Evolutionary conservation across 2,329 filamentous ascomycete genomes (phyloP).

Genomic region (Xylariaceae sp.): DNA sequence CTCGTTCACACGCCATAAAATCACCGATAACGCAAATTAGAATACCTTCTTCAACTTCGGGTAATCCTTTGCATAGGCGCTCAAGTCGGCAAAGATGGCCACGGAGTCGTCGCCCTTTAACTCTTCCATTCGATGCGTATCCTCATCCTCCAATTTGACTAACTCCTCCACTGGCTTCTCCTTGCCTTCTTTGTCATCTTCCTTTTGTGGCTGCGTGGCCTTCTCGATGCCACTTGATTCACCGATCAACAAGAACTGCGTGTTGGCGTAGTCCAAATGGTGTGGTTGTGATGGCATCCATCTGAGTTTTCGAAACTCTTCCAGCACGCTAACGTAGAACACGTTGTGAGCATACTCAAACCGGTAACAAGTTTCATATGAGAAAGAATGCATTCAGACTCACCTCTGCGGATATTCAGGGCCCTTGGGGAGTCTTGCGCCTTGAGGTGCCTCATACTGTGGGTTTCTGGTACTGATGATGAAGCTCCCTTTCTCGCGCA

Average conservation of each 20-base stretch:
- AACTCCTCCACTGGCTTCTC: constrained; percentile 65
- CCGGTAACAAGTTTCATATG: neutral
- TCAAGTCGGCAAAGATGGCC: constrained; percentile 45
- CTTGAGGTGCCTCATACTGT: constrained; percentile 58
- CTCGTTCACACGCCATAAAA: neutral
- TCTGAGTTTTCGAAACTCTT: constrained; percentile 66
- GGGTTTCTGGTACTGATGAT: constrained; percentile 79
- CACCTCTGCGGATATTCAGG: constrained; percentile 68
- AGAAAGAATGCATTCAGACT: constrained; percentile 27
- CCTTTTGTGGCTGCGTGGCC: constrained; percentile 49
- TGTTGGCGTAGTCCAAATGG: constrained; percentile 67
- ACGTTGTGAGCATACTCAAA: constrained; percentile 1
- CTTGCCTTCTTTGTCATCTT: constrained; percentile 55
- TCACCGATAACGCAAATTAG: constrained; percentile 10
- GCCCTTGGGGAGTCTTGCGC: constrained; percentile 55
- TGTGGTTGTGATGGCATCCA: constrained; percentile 72
- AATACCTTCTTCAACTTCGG: constrained; percentile 58
- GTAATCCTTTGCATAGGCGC: constrained; percentile 53
- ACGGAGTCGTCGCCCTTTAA: constrained; percentile 43
- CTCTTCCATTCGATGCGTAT: constrained; percentile 57
- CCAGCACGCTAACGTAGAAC: constrained; percentile 47
- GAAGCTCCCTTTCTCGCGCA: constrained; percentile 68
- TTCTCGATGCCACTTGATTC: constrained; percentile 54
- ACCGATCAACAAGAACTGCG: constrained; percentile 75
- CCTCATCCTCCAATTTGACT: constrained; percentile 69